Percentiles rank a stretch among this genome's conserved stretches.
Conservation (phyloP, 2,329 filamentous ascomycete genomes). For the Monosporascus sp. region DNA sequence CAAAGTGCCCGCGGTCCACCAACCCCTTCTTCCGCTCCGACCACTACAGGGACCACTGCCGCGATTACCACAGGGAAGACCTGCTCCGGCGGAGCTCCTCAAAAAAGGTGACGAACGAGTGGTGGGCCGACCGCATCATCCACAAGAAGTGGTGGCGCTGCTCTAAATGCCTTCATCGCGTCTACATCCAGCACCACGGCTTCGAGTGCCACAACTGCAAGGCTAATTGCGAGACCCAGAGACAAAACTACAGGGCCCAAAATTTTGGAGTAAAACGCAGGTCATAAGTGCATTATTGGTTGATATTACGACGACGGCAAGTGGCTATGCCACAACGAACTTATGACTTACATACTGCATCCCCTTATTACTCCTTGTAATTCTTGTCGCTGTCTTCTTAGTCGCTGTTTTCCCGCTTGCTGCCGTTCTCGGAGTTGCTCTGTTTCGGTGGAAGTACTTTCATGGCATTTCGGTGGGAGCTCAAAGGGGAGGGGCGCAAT, state of each 20-base stretch:
- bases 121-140: constrained; percentile 35
- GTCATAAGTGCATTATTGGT: too few relatives aligned
- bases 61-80: constrained; percentile 51
- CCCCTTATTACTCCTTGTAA: background rate
- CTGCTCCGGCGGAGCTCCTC: constrained; percentile 16
- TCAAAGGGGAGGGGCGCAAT: background rate
- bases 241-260: constrained; percentile 19
- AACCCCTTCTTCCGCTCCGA: constrained; percentile 49
- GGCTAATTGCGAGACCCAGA: constrained; percentile 37
- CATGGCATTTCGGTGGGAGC: background rate
- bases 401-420: too few relatives aligned
- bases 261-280: background rate
- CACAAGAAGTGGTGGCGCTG: constrained; percentile 48
- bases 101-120: constrained; percentile 23
- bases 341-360: background rate
- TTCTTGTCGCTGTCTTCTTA: too few relatives aligned
- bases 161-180: constrained; percentile 43
- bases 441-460: background rate
- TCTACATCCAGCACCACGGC: constrained; percentile 32
- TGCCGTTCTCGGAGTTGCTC: background rate
- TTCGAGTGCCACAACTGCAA: constrained; percentile 45
- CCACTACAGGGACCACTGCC: constrained; percentile 52
- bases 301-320: background rate
- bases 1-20: constrained; percentile 37
- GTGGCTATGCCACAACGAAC: background rate